Conservation (phyloP, 2,329 filamentous ascomycete species). For the Penicillium nordicum region DNA sequence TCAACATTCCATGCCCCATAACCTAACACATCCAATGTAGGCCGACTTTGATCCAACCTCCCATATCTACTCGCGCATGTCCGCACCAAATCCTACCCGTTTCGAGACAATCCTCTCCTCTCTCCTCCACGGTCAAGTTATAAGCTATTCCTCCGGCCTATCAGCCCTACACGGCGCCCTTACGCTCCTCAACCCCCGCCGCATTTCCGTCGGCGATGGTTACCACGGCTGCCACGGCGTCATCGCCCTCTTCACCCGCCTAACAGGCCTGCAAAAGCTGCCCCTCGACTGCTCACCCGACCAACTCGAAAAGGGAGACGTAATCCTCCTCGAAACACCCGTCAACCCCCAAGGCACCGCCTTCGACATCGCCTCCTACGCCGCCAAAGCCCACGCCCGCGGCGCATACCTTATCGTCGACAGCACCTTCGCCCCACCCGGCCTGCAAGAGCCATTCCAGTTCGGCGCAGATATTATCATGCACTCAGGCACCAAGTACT, state of each 20-base stretch:
- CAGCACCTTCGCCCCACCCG: slow-evolving; percentile 88
- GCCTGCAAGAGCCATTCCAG: slow-evolving; percentile 77
- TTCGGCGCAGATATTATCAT: slow-evolving; percentile 82
- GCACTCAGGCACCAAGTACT: slow-evolving; percentile 94
- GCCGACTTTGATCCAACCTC: slow-evolving; percentile 30
- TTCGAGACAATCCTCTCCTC: slow-evolving; percentile 77
- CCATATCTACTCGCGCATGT: slow-evolving; percentile 80
- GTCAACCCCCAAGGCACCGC: slow-evolving; percentile 87
- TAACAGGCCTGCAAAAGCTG: slow-evolving; percentile 71
- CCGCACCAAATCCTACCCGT: slow-evolving; percentile 75
- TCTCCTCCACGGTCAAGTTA: slow-evolving; percentile 60
- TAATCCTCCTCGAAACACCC: slow-evolving; percentile 90
- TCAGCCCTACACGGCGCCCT: slow-evolving; percentile 85
- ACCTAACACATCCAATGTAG: slow-evolving; percentile 12
- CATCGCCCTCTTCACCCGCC: slow-evolving; percentile 66
- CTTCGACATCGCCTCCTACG: slow-evolving; percentile 67
- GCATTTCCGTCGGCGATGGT: slow-evolving; percentile 75
- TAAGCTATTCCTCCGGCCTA: slow-evolving; percentile 83
- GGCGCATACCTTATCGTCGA: slow-evolving; percentile 82
- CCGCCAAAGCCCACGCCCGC: slow-evolving; percentile 64
- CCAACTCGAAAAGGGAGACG: slow-evolving; percentile 70
- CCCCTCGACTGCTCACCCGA: slow-evolving; percentile 65
- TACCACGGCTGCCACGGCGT: slow-evolving; percentile 96
- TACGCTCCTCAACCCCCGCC: slow-evolving; percentile 76
- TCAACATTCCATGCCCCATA: background rate